Percentiles rank a stretch among this genome's conserved stretches.
Evolutionary conservation across 2,329 filamentous ascomycete genomes (phyloP).

Genomic region (Onygena corvina): DNA sequence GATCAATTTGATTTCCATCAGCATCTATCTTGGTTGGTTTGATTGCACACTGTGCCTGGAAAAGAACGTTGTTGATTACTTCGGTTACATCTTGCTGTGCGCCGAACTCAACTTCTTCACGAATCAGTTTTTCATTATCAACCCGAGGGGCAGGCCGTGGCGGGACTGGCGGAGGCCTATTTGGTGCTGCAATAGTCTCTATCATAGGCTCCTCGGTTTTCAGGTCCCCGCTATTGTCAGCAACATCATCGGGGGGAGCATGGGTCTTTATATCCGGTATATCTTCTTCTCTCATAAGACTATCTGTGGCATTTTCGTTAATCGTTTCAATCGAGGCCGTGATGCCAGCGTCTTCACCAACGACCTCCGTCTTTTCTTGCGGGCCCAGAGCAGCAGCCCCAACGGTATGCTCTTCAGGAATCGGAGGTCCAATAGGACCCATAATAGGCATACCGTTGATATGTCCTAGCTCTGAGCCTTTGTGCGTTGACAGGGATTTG

Average conservation of each 20-base stretch:
- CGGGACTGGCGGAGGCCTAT: slow-evolving; percentile 47
- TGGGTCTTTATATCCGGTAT: background rate
- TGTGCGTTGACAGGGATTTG: slow-evolving; percentile 33
- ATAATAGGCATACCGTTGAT: slow-evolving; percentile 36
- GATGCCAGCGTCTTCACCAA: slow-evolving; percentile 25
- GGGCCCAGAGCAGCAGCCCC: slow-evolving; percentile 5
- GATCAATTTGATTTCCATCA: slow-evolving; percentile 67
- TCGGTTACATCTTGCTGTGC: slow-evolving; percentile 93
- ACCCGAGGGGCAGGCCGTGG: slow-evolving; percentile 36
- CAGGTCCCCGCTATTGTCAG: background rate
- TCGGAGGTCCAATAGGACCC: slow-evolving; percentile 34
- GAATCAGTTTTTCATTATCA: slow-evolving; percentile 26
- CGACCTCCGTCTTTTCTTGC: slow-evolving; percentile 15
- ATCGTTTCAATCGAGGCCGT: slow-evolving; percentile 17
- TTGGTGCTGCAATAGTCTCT: slow-evolving; percentile 27
- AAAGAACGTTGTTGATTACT: slow-evolving; percentile 84
- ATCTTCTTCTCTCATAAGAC: background rate
- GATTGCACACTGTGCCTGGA: slow-evolving; percentile 82
- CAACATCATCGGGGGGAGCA: background rate
- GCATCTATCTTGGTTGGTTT: slow-evolving; percentile 53
- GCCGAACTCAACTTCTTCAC: slow-evolving; percentile 45
- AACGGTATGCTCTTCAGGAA: slow-evolving; percentile 7
- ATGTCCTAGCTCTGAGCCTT: slow-evolving; percentile 28
- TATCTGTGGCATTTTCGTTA: slow-evolving; percentile 12
- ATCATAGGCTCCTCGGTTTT: background rate